These are phyloP conservation scores for Kalanchoe fedtschenkoi DNA, from an alignment of 164 flowering plant genomes.

Conservation along the genomic window DNA sequence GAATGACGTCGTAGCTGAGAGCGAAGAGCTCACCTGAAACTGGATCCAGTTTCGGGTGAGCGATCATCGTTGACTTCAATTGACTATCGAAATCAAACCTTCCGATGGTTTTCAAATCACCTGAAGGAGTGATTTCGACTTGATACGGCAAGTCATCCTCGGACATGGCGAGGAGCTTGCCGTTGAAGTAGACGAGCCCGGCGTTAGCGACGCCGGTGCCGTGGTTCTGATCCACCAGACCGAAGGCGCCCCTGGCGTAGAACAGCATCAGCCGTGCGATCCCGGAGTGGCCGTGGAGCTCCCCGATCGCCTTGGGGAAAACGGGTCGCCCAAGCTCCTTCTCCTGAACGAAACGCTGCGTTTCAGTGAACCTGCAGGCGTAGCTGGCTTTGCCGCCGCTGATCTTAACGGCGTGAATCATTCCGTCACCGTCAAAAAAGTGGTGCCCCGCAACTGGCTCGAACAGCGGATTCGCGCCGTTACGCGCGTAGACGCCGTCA, in stretches of 20 bases:
- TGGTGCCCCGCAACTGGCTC: neutral
- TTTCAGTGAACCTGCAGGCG: neutral
- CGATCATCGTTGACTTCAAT: slow-evolving; percentile 1
- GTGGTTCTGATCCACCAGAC: neutral
- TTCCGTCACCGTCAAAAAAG: slow-evolving; percentile 4
- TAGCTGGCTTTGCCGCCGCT: neutral
- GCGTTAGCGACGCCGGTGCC: slow-evolving; percentile 1
- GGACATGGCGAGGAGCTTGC: slow-evolving; percentile 1
- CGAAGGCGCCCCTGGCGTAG: neutral
- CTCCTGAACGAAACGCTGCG: neutral
- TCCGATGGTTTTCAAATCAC: neutral
- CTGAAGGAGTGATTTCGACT: neutral
- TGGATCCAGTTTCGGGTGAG: slow-evolving; percentile 8
- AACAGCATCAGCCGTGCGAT: neutral
- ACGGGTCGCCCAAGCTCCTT: neutral
- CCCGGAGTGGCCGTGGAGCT: neutral
- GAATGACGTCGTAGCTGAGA: slow-evolving; percentile 2
- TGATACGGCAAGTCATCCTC: slow-evolving; percentile 1
- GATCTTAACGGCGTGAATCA: slow-evolving; percentile 1
- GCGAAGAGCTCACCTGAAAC: slow-evolving; percentile 7
- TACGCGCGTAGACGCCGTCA: slow-evolving; percentile 3
- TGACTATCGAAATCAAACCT: neutral
- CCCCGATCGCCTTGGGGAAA: neutral
- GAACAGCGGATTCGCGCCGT: neutral
- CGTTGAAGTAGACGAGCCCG: neutral